These are phyloP conservation scores for Apocynum venetum DNA, from an alignment of 257 asterid genomes.

Conservation along the genomic window DNA sequence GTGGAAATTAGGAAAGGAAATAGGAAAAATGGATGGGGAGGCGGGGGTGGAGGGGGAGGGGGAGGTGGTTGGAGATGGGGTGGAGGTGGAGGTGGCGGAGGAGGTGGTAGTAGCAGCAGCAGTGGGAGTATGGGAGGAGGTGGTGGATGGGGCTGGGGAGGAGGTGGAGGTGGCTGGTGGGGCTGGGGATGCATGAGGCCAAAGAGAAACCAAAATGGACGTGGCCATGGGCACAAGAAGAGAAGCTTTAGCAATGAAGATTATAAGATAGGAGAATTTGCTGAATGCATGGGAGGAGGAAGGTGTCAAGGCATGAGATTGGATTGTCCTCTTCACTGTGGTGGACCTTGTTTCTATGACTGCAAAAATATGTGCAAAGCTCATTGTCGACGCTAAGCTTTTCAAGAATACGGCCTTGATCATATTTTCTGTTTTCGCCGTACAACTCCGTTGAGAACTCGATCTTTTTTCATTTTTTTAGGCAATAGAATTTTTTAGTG, in stretches of 20 bases:
- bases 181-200: slow-evolving; percentile 38
- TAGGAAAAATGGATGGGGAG: slow-evolving; percentile 12
- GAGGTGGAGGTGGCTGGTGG: slow-evolving; percentile 51
- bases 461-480: too few species aligned
- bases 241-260: slow-evolving; percentile 11
- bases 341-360: slow-evolving; percentile 51
- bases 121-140: slow-evolving; percentile 29
- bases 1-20: not conserved
- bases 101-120: slow-evolving; percentile 9
- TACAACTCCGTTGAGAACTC: too few species aligned
- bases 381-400: slow-evolving; percentile 30
- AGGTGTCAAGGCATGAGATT: slow-evolving; percentile 42
- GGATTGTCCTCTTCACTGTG: slow-evolving; percentile 57
- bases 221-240: slow-evolving; percentile 14
- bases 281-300: slow-evolving; percentile 43
- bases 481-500: not conserved
- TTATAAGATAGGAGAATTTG: slow-evolving; percentile 41
- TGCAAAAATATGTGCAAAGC: slow-evolving; percentile 52
- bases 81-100: slow-evolving; percentile 15
- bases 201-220: not conserved
- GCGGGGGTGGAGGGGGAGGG: slow-evolving; percentile 14
- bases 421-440: too few species aligned
- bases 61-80: slow-evolving; percentile 23
- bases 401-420: too few species aligned
- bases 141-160: slow-evolving; percentile 53